Evolutionary conservation across 1,284 basidiomycete species (phyloP).

Genomic region (Baeospora myosura): DNA sequence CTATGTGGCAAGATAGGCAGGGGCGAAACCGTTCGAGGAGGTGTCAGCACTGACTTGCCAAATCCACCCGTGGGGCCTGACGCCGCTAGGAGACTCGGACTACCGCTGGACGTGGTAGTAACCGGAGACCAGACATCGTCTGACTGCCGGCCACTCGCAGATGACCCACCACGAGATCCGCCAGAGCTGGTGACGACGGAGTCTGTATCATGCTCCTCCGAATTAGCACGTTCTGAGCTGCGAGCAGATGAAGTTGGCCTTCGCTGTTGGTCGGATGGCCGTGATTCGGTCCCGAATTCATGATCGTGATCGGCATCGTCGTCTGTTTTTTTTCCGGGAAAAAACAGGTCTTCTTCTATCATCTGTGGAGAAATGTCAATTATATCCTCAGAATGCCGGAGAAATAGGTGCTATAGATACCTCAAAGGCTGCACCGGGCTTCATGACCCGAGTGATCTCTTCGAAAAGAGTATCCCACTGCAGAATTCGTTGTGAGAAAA

Average conservation of each 20-base stretch:
- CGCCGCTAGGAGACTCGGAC: no score
- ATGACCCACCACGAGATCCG: neutral
- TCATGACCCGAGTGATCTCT: slow-evolving; percentile 61
- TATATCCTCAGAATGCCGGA: slow-evolving; percentile 1
- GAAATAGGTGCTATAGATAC: slow-evolving; percentile 24
- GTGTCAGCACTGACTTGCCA: neutral
- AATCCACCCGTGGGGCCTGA: no score
- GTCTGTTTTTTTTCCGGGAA: slow-evolving; percentile 44
- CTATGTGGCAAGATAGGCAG: no score
- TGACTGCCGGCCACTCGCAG: neutral
- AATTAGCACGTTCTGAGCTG: neutral
- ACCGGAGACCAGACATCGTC: slow-evolving; percentile 3
- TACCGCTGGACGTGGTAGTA: no score
- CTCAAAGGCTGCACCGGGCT: slow-evolving; percentile 60
- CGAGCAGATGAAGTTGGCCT: neutral
- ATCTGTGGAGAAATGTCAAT: slow-evolving; percentile 32
- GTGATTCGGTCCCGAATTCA: slow-evolving; percentile 2
- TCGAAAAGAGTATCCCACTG: slow-evolving; percentile 62
- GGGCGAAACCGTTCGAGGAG: slow-evolving; percentile 4
- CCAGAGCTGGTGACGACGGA: slow-evolving; percentile 1
- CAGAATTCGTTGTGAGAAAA: slow-evolving; percentile 6
- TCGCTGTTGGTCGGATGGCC: slow-evolving; percentile 2
- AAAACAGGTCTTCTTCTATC: slow-evolving; percentile 64
- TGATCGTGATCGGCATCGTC: slow-evolving; percentile 16
- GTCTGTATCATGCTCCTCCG: neutral